These are phyloP conservation scores for Chlorencoelia australis DNA, from an alignment of 2,329 filamentous ascomycete species.

Conservation along the genomic window DNA sequence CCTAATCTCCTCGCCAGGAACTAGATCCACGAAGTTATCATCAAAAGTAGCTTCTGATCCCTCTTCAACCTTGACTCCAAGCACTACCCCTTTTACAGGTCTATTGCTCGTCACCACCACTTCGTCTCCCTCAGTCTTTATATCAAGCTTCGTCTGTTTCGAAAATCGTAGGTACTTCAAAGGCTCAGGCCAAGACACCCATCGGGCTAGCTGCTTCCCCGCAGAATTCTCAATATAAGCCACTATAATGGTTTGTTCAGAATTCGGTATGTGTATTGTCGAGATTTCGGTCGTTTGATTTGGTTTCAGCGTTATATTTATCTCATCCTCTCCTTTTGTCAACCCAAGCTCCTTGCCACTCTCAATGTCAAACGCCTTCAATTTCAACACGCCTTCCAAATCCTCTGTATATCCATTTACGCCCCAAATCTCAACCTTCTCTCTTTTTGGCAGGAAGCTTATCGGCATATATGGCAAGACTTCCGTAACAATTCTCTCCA, in stretches of 20 bases:
- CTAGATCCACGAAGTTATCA: slow-evolving; percentile 58
- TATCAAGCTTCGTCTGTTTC: slow-evolving; percentile 35
- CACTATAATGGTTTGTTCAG: slow-evolving; percentile 44
- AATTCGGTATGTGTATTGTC: slow-evolving; percentile 42
- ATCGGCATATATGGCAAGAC: slow-evolving; percentile 13
- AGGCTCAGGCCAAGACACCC: slow-evolving; percentile 62
- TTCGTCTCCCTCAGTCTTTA: slow-evolving; percentile 26
- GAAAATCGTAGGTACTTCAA: slow-evolving; percentile 55
- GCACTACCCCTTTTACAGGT: slow-evolving; percentile 52
- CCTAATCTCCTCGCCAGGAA: slow-evolving; percentile 49
- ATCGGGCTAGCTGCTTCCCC: slow-evolving; percentile 45
- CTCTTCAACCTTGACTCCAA: slow-evolving; percentile 33
- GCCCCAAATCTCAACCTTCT: slow-evolving; percentile 16
- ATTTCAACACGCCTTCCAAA: slow-evolving; percentile 10
- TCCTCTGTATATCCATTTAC: slow-evolving; percentile 11
- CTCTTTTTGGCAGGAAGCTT: slow-evolving; percentile 9
- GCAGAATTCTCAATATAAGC: slow-evolving; percentile 39
- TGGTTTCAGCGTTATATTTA: slow-evolving; percentile 9
- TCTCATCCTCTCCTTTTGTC: slow-evolving; percentile 24
- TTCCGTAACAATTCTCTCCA: slow-evolving; percentile 15
- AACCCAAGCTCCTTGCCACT: slow-evolving; percentile 45
- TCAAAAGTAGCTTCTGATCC: slow-evolving; percentile 47
- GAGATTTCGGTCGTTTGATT: slow-evolving; percentile 53
- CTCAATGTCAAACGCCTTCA: slow-evolving; percentile 50
- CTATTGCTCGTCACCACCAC: slow-evolving; percentile 47